phyloP scores from a whole-genome alignment of 225 moss, liverwort and hornwort genomes.

The Antitrichia curtipendula region DNA sequence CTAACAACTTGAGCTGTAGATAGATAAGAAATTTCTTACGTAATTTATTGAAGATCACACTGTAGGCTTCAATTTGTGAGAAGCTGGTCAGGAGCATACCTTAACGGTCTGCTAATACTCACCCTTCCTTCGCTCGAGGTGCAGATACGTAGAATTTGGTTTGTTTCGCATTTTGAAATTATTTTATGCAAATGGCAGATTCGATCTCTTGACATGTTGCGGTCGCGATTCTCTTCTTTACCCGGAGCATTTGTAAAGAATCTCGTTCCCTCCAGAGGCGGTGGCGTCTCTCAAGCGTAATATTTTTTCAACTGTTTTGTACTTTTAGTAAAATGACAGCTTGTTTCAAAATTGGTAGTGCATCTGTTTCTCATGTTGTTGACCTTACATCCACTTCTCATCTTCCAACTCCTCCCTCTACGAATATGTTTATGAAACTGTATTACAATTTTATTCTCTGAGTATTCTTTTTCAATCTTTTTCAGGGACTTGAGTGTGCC shows the following conservation, averaged over 20 bases:
- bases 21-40: background rate
- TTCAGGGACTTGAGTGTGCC: conserved; percentile 31
- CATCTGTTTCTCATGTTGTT: background rate
- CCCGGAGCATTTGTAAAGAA: conserved; percentile 70
- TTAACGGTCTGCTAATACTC: background rate
- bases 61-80: background rate
- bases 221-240: conserved; percentile 76
- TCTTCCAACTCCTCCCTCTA: background rate
- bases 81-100: background rate
- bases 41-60: background rate
- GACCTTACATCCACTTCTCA: background rate
- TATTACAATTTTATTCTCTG: background rate
- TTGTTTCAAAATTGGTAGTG: background rate
- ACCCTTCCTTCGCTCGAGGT: background rate
- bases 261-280: conserved; percentile 37
- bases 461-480: background rate
- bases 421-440: background rate
- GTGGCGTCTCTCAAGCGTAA: conserved; percentile 16
- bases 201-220: conserved; percentile 87
- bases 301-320: background rate
- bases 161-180: background rate
- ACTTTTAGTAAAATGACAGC: background rate
- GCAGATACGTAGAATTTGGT: background rate
- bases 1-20: background rate
- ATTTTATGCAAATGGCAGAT: conserved; percentile 38